Conservation (phyloP, 2,329 filamentous ascomycete species). For the Diaporthe longicolla region DNA sequence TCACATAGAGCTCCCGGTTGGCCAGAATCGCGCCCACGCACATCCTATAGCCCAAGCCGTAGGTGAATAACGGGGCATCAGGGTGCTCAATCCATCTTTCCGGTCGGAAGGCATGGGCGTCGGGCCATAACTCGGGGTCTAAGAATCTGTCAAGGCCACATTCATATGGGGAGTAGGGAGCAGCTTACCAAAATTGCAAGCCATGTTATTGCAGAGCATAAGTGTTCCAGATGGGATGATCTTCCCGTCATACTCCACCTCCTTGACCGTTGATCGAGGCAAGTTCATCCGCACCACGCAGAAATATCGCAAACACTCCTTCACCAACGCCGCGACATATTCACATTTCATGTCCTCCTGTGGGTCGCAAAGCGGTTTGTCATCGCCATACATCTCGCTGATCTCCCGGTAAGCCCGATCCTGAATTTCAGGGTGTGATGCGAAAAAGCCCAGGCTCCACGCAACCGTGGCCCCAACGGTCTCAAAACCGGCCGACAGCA, state of each 20-base stretch:
- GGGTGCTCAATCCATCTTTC: slow-evolving; percentile 19
- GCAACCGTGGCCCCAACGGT: slow-evolving; percentile 76
- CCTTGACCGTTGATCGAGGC: slow-evolving; percentile 72
- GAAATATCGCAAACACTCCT: slow-evolving; percentile 73
- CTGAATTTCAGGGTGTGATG: slow-evolving; percentile 73
- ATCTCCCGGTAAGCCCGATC: slow-evolving; percentile 71
- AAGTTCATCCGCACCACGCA: slow-evolving; percentile 74
- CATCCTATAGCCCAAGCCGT: not conserved
- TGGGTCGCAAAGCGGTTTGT: slow-evolving; percentile 70
- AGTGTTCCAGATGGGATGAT: slow-evolving; percentile 71
- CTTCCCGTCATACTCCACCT: slow-evolving; percentile 70
- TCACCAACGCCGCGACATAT: slow-evolving; percentile 74
- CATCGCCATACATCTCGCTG: slow-evolving; percentile 47
- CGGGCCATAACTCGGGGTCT: slow-evolving; percentile 1
- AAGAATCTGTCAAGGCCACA: not conserved
- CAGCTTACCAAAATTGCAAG: slow-evolving; percentile 11
- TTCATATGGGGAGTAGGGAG: not conserved
- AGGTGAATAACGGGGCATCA: slow-evolving; percentile 1
- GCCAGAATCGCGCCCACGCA: slow-evolving; percentile 6
- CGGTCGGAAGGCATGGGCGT: not conserved
- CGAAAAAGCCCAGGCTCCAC: slow-evolving; percentile 74
- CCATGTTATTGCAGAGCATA: slow-evolving; percentile 18
- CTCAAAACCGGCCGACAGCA: slow-evolving; percentile 77
- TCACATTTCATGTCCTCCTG: slow-evolving; percentile 74
- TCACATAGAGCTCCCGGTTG: not conserved